These are phyloP conservation scores for Phytophthora hybrid DNA, from an alignment of 352 stramenopile species.

Conservation along the genomic window DNA sequence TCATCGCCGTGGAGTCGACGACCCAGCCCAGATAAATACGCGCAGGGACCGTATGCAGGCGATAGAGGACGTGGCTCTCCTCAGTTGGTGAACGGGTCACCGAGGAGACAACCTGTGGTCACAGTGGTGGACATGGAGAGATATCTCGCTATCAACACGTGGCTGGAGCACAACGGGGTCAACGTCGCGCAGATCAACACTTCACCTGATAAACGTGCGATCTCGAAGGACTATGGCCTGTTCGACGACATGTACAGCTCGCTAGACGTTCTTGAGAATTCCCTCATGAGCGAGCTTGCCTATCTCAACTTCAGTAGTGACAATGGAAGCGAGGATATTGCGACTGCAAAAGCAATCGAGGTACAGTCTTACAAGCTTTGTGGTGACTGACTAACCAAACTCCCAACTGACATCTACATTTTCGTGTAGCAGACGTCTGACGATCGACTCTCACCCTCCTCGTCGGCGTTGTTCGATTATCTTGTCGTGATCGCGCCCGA, in stretches of 20 bases:
- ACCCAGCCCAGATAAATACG: conserved; percentile 24
- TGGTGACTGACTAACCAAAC: neutral
- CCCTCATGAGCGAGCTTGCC: conserved; percentile 47
- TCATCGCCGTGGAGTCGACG: conserved; percentile 29
- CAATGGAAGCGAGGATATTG: neutral
- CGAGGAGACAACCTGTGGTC: conserved; percentile 26
- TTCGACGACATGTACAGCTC: conserved; percentile 63
- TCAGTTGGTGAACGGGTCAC: conserved; percentile 18
- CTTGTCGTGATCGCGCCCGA: conserved; percentile 57
- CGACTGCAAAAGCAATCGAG: conserved; percentile 12
- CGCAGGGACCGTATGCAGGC: conserved; percentile 2
- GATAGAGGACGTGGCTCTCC: conserved; percentile 20
- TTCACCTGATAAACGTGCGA: conserved; percentile 5
- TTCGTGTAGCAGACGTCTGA: conserved; percentile 7
- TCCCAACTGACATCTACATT: neutral
- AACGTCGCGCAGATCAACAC: conserved; percentile 34
- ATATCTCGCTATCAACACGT: conserved; percentile 53
- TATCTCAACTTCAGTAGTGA: conserved; percentile 24
- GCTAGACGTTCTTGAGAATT: conserved; percentile 50
- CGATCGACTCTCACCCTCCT: neutral
- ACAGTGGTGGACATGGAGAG: conserved; percentile 53
- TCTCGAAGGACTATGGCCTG: conserved; percentile 23
- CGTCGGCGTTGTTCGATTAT: conserved; percentile 51
- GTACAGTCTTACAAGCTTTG: conserved; percentile 5
- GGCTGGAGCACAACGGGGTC: conserved; percentile 54